Evolutionary conservation across 2,329 filamentous ascomycete species (phyloP), one percentile per base, ranked within the genome.

Genomic region (Ciborinia camelliae): DNA sequence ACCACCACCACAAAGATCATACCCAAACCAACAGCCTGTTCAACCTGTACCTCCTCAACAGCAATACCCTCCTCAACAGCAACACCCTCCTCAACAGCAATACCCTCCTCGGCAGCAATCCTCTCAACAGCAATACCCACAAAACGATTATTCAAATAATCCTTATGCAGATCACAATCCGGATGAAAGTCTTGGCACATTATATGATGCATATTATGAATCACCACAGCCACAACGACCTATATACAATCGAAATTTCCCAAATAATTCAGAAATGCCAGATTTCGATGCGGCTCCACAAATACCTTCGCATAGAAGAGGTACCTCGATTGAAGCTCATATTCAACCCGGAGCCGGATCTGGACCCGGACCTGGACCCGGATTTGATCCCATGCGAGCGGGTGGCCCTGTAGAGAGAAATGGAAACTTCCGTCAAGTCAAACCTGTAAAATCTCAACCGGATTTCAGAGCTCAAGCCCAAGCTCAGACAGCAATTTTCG

Each of bases 401-500:
- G 26, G n/a, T 37, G 51, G 35, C 23, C 54, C 23, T 68, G 67
- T 43, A 35, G 55, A 66, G n/a, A 81, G 84, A 63, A 80, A 67
- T 65, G 66, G 62, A 41, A 72, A 70, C 59, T 35, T 57, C 32
- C 67, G 62, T 59, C 81, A 84, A 69, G 75, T 88, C 59, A 84
- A 80, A 65, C 82, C 83, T 66, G 85, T 86, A 20, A 87, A 87
- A 68, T 90, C 88, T 14, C 88, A 90, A 72, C 87, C 88, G 37
- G 84, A 90, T 72, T 77, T 90, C 65, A 81, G 84, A 43, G 70
- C 68, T 50, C 66, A 66, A 65, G 71, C 69, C 18, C 82, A 86
- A 69, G 82, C 84, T 4, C 86, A 90, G 70, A 81, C 85, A 2
- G 90, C 89, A 10, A 82, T 90, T 1, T 92, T 92, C 69, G 90